Base-by-base conservation (phyloP, 2,329 filamentous ascomycete genomes). In the Trichoderma semiorbis region DNA sequence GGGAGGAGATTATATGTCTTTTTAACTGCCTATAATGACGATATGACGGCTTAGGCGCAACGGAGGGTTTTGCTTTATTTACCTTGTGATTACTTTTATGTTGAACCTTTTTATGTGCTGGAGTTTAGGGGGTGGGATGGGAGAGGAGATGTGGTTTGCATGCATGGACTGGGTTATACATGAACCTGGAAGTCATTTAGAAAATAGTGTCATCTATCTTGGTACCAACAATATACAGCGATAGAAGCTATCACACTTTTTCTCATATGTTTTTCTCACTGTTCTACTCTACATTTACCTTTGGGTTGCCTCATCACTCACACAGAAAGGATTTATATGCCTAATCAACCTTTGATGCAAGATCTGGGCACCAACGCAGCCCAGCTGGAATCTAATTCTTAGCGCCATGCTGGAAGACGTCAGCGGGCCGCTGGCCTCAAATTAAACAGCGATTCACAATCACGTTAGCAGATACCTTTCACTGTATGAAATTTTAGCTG, bases 371-470 rank as follows among this genome's bases (percentile, higher is more conserved):
- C 53, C 57, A 69, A 67, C 8, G 47, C 64, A 53, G 47, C 64
- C 36, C 47, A 50, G 18, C 34, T 47, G 43, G 43, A 50, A 14
- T 16, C 64, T 53, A 53, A 24, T 24, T 14, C 12, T 69, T 61
- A 69, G 67, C 57, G 67, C 24, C 43, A 69, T 69, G 67, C 67
- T 69, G 67, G n/a, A 69, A 69, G 55, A 69, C 67, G 67, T 69
- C 67, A 69, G 66, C 36, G 66, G 66, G 55, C 55, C 66, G 66
- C 7, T 61, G 39, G 18, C 18, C 47, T 12, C 36, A 1, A 28
- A 21, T 7, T 14, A 14, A 21, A 5, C 11, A 12, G n/a, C 30
- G 28, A 21, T 21, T 12, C 18, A 36, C 14, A 8, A 12, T 0
- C 3, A 5, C 36, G 66, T 61, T 69, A 61, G 30, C 26, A 4